Conservation (phyloP, 2,329 filamentous ascomycete species). For the Penicillium sp. region DNA sequence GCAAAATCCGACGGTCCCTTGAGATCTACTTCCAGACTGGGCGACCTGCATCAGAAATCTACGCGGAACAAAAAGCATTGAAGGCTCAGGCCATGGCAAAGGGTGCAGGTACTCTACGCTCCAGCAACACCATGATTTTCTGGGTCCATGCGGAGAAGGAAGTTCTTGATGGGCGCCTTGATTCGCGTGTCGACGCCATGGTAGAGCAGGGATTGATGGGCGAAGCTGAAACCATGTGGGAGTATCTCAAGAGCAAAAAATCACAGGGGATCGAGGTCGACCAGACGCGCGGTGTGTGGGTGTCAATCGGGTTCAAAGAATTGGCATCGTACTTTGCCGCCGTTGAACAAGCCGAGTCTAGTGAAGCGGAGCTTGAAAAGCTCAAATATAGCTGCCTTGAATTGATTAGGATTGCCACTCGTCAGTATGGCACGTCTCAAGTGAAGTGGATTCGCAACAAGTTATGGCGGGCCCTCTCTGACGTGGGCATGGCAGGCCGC, state of each 20-base stretch:
- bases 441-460: conserved; percentile 84
- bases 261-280: conserved; percentile 61
- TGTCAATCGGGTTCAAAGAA: conserved; percentile 95
- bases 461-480: conserved; percentile 67
- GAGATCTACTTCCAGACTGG: conserved; percentile 88
- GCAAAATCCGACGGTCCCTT: conserved; percentile 86
- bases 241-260: conserved; percentile 47
- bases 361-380: conserved; percentile 49
- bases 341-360: conserved; percentile 28
- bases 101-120: conserved; percentile 45
- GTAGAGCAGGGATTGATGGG: conserved; percentile 63
- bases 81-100: conserved; percentile 24
- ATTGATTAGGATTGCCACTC: conserved; percentile 76
- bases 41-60: conserved; percentile 78
- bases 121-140: conserved; percentile 65
- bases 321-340: conserved; percentile 70
- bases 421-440: conserved; percentile 85
- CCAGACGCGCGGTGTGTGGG: conserved; percentile 83
- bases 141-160: conserved; percentile 81
- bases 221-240: conserved; percentile 59
- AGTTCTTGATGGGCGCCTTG: conserved; percentile 67
- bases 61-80: conserved; percentile 67
- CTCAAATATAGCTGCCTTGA: conserved; percentile 65
- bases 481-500: conserved; percentile 53
- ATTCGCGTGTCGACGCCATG: conserved; percentile 83